Percentiles rank a stretch among this genome's conserved stretches.
These are phyloP conservation scores for Fusarium foetens DNA, from an alignment of 2,329 filamentous ascomycete species.

Conservation along the genomic window DNA sequence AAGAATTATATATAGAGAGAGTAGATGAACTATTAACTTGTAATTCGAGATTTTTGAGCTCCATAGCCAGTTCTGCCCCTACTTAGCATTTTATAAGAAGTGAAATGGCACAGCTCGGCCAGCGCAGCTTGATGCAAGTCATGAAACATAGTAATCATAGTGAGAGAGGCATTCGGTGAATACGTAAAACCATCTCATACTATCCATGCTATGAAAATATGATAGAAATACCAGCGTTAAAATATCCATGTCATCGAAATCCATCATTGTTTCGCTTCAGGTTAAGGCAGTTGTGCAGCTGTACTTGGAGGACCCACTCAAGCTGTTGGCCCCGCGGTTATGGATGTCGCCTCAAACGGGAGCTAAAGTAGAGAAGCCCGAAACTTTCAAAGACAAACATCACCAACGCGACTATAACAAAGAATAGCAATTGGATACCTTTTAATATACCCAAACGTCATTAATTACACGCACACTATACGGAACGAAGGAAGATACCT, in stretches of 20 bases:
- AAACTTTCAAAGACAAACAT: slow-evolving; percentile 5
- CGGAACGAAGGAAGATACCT: background rate
- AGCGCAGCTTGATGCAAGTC: background rate
- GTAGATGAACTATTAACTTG: background rate
- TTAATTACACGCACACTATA: background rate
- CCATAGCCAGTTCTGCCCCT: background rate
- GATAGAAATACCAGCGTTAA: background rate
- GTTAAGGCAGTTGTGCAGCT: background rate
- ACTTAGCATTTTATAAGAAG: background rate
- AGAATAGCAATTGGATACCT: background rate
- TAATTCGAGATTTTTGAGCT: background rate
- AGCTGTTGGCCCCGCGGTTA: slow-evolving; percentile 14
- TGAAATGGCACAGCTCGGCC: background rate
- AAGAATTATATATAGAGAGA: background rate
- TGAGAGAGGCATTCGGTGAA: background rate
- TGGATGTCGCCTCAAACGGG: background rate
- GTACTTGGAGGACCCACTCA: background rate
- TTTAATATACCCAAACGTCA: background rate
- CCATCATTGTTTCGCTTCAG: background rate
- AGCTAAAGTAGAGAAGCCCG: slow-evolving; percentile 13
- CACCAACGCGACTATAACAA: slow-evolving; percentile 1
- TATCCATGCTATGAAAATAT: too few relatives aligned
- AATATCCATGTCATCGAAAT: background rate
- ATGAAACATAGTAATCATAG: background rate
- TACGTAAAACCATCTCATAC: background rate